A percentile compares a stretch with the other conserved stretches of the same genome.
These are phyloP conservation scores for Fusarium sp. DNA, from an alignment of 2,329 filamentous ascomycete species.

Conservation along the genomic window DNA sequence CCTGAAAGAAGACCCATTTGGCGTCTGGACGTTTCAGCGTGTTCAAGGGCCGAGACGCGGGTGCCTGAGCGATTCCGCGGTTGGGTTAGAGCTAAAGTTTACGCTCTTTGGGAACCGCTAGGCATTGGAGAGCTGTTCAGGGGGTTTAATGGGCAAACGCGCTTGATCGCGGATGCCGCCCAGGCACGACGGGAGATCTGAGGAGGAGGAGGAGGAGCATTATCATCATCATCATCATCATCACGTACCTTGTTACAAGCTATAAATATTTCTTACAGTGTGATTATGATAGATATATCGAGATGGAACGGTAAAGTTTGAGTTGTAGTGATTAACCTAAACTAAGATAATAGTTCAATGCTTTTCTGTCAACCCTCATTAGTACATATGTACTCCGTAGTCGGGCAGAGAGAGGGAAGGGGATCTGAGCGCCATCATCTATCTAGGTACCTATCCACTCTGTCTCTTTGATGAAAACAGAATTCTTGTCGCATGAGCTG, in stretches of 20 bases:
- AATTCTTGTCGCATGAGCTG: conserved; percentile 1
- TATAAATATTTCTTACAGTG: too few species aligned
- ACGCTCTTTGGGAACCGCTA: conserved; percentile 29
- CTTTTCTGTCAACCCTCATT: background rate
- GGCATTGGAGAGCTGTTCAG: conserved; percentile 23
- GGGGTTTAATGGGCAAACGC: conserved; percentile 32
- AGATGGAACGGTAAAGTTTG: background rate
- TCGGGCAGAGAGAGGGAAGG: conserved; percentile 6
- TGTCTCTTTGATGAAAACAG: conserved; percentile 1
- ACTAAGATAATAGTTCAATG: too few species aligned
- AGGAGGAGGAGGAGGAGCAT: too few species aligned
- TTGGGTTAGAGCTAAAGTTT: conserved; percentile 28
- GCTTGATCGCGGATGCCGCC: too few species aligned
- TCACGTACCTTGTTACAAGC: too few species aligned
- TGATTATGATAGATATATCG: background rate
- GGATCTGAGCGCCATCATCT: background rate
- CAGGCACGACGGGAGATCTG: background rate
- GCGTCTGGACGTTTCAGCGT: conserved; percentile 28
- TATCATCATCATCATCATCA: background rate
- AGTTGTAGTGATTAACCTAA: background rate
- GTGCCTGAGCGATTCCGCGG: conserved; percentile 29
- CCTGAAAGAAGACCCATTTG: conserved; percentile 28
- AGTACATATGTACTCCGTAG: too few species aligned
- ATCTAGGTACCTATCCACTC: background rate
- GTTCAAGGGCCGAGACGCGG: conserved; percentile 22